Base-by-base conservation (phyloP, 2,329 filamentous ascomycete species). In the Moelleriella libera region DNA sequence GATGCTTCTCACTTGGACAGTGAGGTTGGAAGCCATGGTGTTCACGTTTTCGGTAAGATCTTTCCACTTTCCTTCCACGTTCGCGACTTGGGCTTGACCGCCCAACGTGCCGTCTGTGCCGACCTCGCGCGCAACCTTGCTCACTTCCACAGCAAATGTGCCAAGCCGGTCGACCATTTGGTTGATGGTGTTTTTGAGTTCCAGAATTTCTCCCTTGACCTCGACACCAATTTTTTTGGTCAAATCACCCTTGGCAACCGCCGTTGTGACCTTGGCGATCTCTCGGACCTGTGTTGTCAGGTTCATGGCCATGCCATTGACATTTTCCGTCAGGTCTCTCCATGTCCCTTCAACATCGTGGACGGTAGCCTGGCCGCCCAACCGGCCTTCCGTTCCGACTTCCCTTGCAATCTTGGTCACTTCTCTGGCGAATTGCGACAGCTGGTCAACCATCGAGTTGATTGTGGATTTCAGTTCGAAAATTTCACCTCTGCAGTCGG, bases 271-370 rank as follows among this genome's bases (percentile, higher is more conserved):
- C 60, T 90, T 88, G 52, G 90, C 92, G 57, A 98, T 98, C 66
- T 96, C 89, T 69, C 90, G 83, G 61, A 98, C 92, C 70, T 98
- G 90, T 5, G 92, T 94, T 3, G 90, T 97, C 57, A 98, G 71
- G 64, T 97, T 98, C 76, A 92, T 94, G 61, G 90, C 90, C 90
- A 98, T 97, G 56, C 89, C 85, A 67, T 98, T 98, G 67, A 98
- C 90, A 53, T 89, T 89, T 60, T 90, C 85, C 3, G 90, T 98
- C 52, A 98, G 73, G 63, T 96, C 88, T 60, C 88, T 87, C 90
- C 92, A 97, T 46, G 94, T 97, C 53, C 90, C 90, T 66, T 95
- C 86, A 32, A 97, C 92, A 62, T 95, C 90, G 60, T 95, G 90
- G 6, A 97, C 86, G 21, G 88, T 92, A 45, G 92, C 90, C 65